Evolutionary conservation across 352 stramenopile genomes (phyloP).

Genomic region (Phytophthora palmivora): DNA sequence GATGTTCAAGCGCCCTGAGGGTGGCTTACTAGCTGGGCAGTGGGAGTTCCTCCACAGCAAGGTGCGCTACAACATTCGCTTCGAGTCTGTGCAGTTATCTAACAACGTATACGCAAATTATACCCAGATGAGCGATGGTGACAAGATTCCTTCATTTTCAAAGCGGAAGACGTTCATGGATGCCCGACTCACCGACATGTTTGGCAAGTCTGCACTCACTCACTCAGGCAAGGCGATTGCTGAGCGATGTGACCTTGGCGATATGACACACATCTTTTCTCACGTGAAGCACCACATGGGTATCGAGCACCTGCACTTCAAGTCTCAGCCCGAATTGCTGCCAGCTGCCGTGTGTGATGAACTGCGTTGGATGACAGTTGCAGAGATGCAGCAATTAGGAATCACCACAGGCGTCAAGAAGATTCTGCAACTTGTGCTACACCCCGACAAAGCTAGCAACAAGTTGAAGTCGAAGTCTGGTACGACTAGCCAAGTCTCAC

Average conservation of each 20-base stretch:
- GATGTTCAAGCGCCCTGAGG: conserved; percentile 77
- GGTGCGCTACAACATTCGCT: conserved; percentile 20
- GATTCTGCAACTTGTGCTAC: conserved; percentile 69
- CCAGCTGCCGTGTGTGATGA: conserved; percentile 16
- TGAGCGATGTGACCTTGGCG: conserved; percentile 64
- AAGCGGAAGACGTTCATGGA: conserved; percentile 70
- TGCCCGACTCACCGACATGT: conserved; percentile 41
- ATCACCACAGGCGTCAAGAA: conserved; percentile 92
- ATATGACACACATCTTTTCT: conserved; percentile 91
- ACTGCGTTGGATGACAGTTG: conserved; percentile 78
- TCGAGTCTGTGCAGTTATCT: neutral
- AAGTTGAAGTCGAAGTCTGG: conserved; percentile 25
- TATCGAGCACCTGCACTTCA: conserved; percentile 84
- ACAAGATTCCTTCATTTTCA: conserved; percentile 69
- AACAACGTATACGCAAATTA: conserved; percentile 7
- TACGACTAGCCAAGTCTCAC: conserved; percentile 33
- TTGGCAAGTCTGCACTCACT: conserved; percentile 36
- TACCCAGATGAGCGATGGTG: conserved; percentile 59
- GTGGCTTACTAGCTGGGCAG: conserved; percentile 83
- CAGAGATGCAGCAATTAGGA: conserved; percentile 77
- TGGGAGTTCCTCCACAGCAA: conserved; percentile 91
- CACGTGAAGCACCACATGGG: conserved; percentile 93
- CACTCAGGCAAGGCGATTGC: conserved; percentile 26
- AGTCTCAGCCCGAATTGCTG: conserved; percentile 28
- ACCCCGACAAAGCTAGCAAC: conserved; percentile 11